A percentile compares a stretch with the other conserved stretches of the same genome.
Evolutionary conservation across 2,329 filamentous ascomycete genomes (phyloP).

Genomic region (Xylaria sp.): DNA sequence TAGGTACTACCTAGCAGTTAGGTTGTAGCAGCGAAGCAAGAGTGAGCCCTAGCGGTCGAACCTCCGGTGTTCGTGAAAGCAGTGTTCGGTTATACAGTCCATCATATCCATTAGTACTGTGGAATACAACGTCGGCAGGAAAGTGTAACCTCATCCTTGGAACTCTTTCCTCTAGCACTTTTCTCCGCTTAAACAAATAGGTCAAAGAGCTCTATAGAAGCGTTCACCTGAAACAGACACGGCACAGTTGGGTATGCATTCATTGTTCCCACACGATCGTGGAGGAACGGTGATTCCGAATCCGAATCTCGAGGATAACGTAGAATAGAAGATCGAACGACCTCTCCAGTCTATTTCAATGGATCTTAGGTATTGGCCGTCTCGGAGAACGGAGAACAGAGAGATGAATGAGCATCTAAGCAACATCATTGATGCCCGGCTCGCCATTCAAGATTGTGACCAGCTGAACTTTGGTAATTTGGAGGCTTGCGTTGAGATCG

Average conservation of each 20-base stretch:
- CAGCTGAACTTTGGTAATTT: not conserved
- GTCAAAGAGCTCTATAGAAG: conserved; percentile 1
- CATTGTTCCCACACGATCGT: not conserved
- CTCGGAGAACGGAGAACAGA: not conserved
- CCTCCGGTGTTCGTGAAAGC: not conserved
- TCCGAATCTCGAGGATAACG: not conserved
- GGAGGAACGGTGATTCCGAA: not conserved
- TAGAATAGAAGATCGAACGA: not conserved
- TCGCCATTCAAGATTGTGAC: not conserved
- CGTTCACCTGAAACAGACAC: conserved; percentile 15
- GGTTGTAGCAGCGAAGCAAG: not conserved
- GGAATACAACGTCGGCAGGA: not conserved
- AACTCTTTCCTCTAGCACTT: not conserved
- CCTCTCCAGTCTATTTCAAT: not conserved
- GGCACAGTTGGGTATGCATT: conserved; percentile 8
- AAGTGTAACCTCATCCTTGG: not conserved
- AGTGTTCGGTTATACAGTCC: not conserved
- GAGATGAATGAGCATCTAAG: not conserved
- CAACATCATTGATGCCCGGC: not conserved
- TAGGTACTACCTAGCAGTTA: too few relatives aligned
- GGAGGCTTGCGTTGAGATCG: not conserved
- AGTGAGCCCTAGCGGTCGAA: not conserved
- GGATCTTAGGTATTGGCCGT: not conserved
- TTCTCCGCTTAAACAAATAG: too few relatives aligned
- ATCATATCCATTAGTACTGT: not conserved